Conservation (phyloP, 2,329 filamentous ascomycete species). For the Exophiala xenobiotica region DNA sequence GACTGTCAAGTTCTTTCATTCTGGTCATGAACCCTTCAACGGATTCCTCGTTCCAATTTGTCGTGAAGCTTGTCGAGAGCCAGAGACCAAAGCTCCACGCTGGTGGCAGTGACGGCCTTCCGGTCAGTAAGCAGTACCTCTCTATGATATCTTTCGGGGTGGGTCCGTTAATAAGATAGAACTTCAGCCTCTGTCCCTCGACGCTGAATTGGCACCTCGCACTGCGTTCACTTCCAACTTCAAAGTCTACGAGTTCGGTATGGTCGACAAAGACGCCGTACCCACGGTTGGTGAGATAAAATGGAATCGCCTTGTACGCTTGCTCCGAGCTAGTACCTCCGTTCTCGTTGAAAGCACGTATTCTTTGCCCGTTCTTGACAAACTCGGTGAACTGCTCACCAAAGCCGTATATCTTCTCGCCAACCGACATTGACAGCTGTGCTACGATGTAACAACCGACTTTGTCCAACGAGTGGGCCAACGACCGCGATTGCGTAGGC, state of each 20-base stretch:
- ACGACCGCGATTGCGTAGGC: no score
- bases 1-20: conserved; percentile 64
- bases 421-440: no score
- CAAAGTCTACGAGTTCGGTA: conserved; percentile 63
- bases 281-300: conserved; percentile 50
- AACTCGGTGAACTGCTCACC: conserved; percentile 70
- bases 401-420: conserved; percentile 67
- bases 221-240: conserved; percentile 66
- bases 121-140: conserved; percentile 64
- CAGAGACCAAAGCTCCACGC: conserved; percentile 70
- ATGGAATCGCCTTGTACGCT: conserved; percentile 26
- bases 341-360: conserved; percentile 57
- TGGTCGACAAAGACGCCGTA: conserved; percentile 71
- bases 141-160: conserved; percentile 66
- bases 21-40: conserved; percentile 65
- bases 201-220: conserved; percentile 65
- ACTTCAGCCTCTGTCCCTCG: conserved; percentile 64
- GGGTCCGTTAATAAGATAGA: conserved; percentile 68
- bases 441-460: no score
- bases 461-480: no score
- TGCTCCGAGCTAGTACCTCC: conserved; percentile 33
- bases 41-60: conserved; percentile 64
- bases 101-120: conserved; percentile 60
- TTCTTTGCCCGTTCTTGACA: conserved; percentile 67
- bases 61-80: conserved; percentile 71